Conservation (phyloP, 352 stramenopile genomes). For the Globisporangium cederbergense region DNA sequence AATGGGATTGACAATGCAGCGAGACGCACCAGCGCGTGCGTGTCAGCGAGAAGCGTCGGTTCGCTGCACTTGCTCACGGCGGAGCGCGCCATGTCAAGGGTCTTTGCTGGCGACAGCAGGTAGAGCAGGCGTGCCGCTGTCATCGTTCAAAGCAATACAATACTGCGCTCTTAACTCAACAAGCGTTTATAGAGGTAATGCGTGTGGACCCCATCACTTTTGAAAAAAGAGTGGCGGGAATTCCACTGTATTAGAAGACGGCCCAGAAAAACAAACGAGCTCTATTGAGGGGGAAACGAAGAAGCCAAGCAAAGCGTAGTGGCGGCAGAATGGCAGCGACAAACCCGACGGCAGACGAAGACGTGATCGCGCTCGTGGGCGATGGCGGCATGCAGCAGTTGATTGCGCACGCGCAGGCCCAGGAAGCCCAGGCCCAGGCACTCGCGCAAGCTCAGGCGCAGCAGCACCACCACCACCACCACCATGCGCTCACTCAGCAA, state of each 20-base stretch:
- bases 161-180: too few species aligned
- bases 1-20: neutral
- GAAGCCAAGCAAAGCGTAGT: neutral
- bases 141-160: neutral
- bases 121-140: conserved; percentile 51
- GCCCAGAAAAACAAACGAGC: conserved; percentile 27
- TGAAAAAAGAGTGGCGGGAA: conserved; percentile 12
- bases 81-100: conserved; percentile 59
- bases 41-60: conserved; percentile 53
- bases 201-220: neutral
- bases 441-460: conserved; percentile 12
- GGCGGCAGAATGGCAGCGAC: conserved; percentile 33
- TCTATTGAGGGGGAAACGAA: conserved; percentile 10
- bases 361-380: conserved; percentile 56
- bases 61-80: conserved; percentile 31
- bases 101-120: conserved; percentile 89
- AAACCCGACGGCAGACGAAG: conserved; percentile 38
- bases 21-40: conserved; percentile 41
- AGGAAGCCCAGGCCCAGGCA: conserved; percentile 23
- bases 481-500: conserved; percentile 21
- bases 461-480: conserved; percentile 2
- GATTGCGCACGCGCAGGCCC: conserved; percentile 49
- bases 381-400: conserved; percentile 49
- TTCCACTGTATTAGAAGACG: conserved; percentile 32
- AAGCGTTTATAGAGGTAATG: too few species aligned